Evolutionary conservation across 73 alveolate genomes (phyloP), one percentile per base, ranked within the genome.

Genomic region (Paraurostyla sp.): DNA sequence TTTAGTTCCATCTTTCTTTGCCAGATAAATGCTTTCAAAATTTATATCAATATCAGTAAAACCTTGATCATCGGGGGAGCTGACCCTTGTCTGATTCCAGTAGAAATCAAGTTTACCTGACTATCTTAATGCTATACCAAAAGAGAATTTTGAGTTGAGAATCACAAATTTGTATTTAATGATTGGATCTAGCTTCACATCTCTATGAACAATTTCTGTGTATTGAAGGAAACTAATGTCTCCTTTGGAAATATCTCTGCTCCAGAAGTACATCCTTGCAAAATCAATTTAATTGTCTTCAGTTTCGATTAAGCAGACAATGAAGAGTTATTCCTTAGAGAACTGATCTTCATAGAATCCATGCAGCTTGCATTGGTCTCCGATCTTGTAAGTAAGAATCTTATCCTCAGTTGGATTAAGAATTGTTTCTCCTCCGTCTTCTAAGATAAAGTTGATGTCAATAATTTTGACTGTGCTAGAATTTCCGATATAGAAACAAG

Each of bases 121-220:
- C 23, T 81, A 45, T 43, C 91, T 54, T 35, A 51, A 25, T 20
- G 91, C 81, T 15, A 58, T 23, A 22, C 91, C 91, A 22, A 58
- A 46, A 25, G 1, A 46, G 56, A 56, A 56, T 33, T 57, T 30
- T 4, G 59, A 15, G 25, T 33, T 16, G 38, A 4, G 22, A 43
- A 58, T 49, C 41, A 81, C 30, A n/a, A 46, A 68, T 36, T 59
- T 40, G 71, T 58, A 81, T 36, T 81, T 59, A 23, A 51, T 71
- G 49, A 81, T 81, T 23, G 91, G 91, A 40, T 81, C 91, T 27
- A 56, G 65, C 33, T n/a, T 51, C 4, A 51, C 89, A 43, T 78
- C 78, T 78, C 89, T 78, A 35, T 49, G 89, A 3, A 78, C 78
- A 20, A 51, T 58, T 36, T 78, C 89, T 36, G 75, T 38, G 35